Conservation (phyloP, 192 early-diverging fungal genomes). For the Gamsiella multidivaricata region DNA sequence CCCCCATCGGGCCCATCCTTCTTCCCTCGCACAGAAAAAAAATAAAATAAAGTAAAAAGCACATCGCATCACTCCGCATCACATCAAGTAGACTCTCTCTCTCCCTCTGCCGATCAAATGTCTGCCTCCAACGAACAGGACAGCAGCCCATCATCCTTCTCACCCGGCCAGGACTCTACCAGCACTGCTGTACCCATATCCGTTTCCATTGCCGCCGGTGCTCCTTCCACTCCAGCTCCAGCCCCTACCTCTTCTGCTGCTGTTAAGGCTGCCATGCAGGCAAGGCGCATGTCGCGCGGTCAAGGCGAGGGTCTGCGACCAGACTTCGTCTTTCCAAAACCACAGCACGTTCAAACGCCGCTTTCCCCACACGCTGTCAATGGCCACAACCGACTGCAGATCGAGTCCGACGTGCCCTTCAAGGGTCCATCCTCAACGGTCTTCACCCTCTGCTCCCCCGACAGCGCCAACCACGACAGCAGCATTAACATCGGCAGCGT, state of each 20-base stretch:
- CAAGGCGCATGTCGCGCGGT: slow-evolving; percentile 39
- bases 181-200: not conserved
- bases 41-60: too few relatives aligned
- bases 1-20: not conserved
- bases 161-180: too few relatives aligned
- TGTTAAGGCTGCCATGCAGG: slow-evolving; percentile 47
- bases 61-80: too few relatives aligned
- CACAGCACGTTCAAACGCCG: not conserved
- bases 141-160: slow-evolving; percentile 14
- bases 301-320: slow-evolving; percentile 40
- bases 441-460: slow-evolving; percentile 6
- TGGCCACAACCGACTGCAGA: too few relatives aligned
- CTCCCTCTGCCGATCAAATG: slow-evolving; percentile 8
- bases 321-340: slow-evolving; percentile 54
- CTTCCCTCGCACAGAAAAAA: not conserved
- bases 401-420: too few relatives aligned
- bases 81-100: not conserved
- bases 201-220: not conserved
- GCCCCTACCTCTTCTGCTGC: slow-evolving; percentile 6
- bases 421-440: not conserved
- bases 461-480: not conserved
- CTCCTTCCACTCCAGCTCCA: not conserved
- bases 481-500: not conserved
- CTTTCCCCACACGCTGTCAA: too few relatives aligned
- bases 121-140: slow-evolving; percentile 8